Base-by-base conservation (phyloP, 2,329 filamentous ascomycete genomes). In the Ophiostoma tasmaniense region DNA sequence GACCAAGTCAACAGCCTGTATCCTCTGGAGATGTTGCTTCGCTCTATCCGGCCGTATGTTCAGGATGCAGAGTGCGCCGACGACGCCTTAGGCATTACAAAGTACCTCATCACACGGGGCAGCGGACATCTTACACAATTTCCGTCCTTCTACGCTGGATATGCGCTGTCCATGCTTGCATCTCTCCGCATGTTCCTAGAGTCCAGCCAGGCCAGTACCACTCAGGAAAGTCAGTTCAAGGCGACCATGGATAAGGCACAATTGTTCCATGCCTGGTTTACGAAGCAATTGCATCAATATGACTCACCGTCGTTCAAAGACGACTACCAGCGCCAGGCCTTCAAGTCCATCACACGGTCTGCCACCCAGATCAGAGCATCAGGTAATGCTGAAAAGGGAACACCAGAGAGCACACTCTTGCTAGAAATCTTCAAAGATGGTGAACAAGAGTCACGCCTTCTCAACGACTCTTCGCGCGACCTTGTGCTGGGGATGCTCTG, bases 21-120 rank as follows among this genome's bases (percentile, higher is more conserved):
- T 75, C 91, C 92, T 13, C 78, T 97, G 17, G 92, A 99, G 77
- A 95, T 97, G 91, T 83, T 96, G 0, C 82, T 99, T 1, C 91
- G 93, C 74, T 89, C 90, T 1, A 82, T 97, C 25, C 85, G 90
- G 11, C 87, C 88, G 0, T 96, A 93, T 73, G 81, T 98, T 6
- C 89, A 89, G 1, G 90, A 98, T 73, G 84, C 89, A 0, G 90
- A 96, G 75, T 98, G 94, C 77, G 91, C 93, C 11, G 92, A 97
- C 75, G 95, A 99, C 79, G 89, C 91, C 1, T 83, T 98, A 62
- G 94, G 93, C 0, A 85, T 99, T 42, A 88, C 91, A 70, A 90
- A 92, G 76, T 97, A 96, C 77, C 83, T 99, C 1, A 82, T 98
- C 17, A 81, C 85, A 6, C 84, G 85, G 67, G 93, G 94, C 8